Evolutionary conservation across 331 rosid species (phyloP), one percentile per base, ranked within the genome.

Genomic region (Rosa hybrid): DNA sequence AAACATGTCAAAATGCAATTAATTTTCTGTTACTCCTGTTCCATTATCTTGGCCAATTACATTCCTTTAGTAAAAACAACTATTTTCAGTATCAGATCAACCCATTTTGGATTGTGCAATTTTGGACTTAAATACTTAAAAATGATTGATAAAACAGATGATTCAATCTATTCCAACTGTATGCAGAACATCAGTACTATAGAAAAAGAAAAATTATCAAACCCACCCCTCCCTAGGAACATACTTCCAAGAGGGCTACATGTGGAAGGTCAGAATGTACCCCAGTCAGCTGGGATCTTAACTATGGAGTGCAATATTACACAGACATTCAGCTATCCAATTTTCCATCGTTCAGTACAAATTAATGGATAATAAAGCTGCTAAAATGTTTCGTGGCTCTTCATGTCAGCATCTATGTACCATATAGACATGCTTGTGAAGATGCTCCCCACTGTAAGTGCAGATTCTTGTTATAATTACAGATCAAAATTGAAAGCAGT

Each of bases 331-430:
- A 48, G 30, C 17, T 14, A 18, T 2, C 53, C 53, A n/a, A 14
- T 7, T 20, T 76, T 76, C 23, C 59, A 18, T 16, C 14, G 1
- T 44, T 23, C 69, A 45, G 25, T 27, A 34, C 46, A 14, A 65
- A 6, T 13, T 30, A 6, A 65, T 65, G 71, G 46, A 34, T 17
- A 63, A 63, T 45, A 10, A 77, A 63, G 17, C 5, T 63, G 14
- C 6, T 20, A 34, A 23, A 60, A n/a, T 60, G 30, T 60, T 79
- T 23, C 44, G 48, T 16, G 12, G 65, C 38, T 12, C 71, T 63
- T 74, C 79, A 20, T 74, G 69, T 27, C 72, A 68, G 39, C 20
- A 62, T 80, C 65, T 18, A 64, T 64, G 57, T 38, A 46, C 12
- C 12, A 27, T 27, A 14, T 65, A 20, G n/a, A 45, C 21, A 30